Conservation (phyloP, 352 stramenopile genomes). For the Phytophthora palmivora region DNA sequence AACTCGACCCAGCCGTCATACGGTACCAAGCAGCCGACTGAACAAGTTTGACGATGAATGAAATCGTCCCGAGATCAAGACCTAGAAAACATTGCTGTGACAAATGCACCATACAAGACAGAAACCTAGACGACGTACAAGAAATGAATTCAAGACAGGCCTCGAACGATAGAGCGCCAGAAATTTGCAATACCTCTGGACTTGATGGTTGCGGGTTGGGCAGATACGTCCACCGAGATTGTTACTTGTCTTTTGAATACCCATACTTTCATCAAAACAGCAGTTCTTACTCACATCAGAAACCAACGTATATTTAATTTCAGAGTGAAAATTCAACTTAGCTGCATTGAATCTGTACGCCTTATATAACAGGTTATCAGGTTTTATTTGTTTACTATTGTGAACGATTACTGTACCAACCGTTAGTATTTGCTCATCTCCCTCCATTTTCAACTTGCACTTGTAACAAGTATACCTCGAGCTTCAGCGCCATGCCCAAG, state of each 20-base stretch:
- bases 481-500: conserved; percentile 3
- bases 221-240: conserved; percentile 11
- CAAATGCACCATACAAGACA: conserved; percentile 21
- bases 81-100: conserved; percentile 2
- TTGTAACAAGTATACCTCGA: neutral
- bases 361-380: neutral
- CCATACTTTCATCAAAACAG: too few relatives aligned
- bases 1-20: conserved; percentile 20
- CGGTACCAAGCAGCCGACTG: conserved; percentile 29
- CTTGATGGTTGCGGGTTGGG: conserved; percentile 1
- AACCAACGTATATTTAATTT: too few relatives aligned
- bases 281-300: too few relatives aligned
- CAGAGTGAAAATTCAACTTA: too few relatives aligned
- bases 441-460: conserved; percentile 21
- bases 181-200: conserved; percentile 15
- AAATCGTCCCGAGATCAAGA: conserved; percentile 8
- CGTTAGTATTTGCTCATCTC: conserved; percentile 9
- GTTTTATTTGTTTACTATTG: neutral
- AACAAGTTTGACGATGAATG: conserved; percentile 31
- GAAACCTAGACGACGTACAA: conserved; percentile 7
- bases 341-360: too few relatives aligned
- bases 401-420: neutral
- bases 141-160: conserved; percentile 3
- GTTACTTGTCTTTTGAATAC: too few relatives aligned
- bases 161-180: conserved; percentile 13